Base-by-base conservation (phyloP, 2,329 filamentous ascomycete species). In the Tolypocladium ovalisporum region DNA sequence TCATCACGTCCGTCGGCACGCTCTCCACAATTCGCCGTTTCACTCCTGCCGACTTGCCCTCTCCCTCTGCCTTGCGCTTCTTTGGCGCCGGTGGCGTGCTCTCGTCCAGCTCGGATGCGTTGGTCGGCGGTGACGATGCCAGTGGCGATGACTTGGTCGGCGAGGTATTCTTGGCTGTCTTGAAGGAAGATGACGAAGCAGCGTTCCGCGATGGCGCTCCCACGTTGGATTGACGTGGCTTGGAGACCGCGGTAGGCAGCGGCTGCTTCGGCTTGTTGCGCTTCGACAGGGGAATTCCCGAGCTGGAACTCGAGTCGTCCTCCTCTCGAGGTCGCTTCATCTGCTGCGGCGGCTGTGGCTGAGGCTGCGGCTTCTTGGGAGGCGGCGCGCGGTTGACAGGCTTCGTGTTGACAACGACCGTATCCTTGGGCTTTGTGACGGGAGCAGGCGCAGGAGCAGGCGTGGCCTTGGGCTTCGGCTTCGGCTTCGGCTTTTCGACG, bases 51-150 rank as follows among this genome's bases (percentile, higher is more conserved):
- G 61, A 53, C 57, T 69, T 71, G 60, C 55, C 60, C 24, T 65
- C 61, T 7, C 55, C 53, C 39, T 68, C 66, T 27, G 66, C 66
- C 63, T 76, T 79, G 57, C 78, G 76, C 67, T 80, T 80, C 68
- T 75, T 77, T 19, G 62, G 60, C 15, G 63, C 57, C 5, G 62
- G 65, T n/a, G 66, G 60, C 54, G 68, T 61, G 51, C 73, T 63
- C 62, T 77, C 73, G 35, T 84, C 82, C 40, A 85, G 70, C 58
- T 86, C 83, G 1, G 83, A 85, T 1, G 82, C 84, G 61, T 86
- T 86, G 9, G 83, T 85, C 0, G 83, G 83, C 15, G 83, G 82
- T 8, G 83, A 86, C 1, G 82, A 83, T n/a, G 83, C 83, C 22
- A 86, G 72, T 4, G 83, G 84, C 12, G 84, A 86, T 2, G 84